A percentile compares a stretch with the other conserved stretches of the same genome.
Conservation (phyloP, 73 alveolate species). For the Paramecium biaurelia region DNA sequence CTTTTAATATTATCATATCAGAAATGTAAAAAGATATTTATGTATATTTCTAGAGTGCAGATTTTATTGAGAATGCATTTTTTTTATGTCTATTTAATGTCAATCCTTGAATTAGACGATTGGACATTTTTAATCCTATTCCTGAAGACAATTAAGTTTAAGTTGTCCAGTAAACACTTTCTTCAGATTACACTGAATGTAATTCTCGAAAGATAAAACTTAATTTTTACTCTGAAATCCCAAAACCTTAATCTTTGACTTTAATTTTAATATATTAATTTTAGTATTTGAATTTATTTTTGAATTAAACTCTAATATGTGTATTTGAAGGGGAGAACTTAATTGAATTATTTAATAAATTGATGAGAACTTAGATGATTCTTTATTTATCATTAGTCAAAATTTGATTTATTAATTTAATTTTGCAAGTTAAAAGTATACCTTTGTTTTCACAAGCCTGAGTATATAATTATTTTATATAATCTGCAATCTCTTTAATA, state of each 20-base stretch:
- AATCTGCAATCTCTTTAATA: background rate
- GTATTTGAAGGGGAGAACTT: background rate
- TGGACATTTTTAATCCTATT: background rate
- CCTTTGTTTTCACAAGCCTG: background rate
- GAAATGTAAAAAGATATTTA: background rate
- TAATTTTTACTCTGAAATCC: background rate
- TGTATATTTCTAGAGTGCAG: background rate
- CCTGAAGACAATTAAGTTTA: background rate
- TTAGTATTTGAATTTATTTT: background rate
- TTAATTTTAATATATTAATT: background rate
- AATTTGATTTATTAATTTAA: background rate
- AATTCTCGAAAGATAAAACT: background rate
- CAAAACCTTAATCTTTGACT: slow-evolving; percentile 36
- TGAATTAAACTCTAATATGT: background rate
- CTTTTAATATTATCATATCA: background rate
- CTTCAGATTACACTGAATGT: background rate
- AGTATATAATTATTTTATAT: background rate
- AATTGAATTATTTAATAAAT: slow-evolving; percentile 5
- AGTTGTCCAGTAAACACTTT: background rate
- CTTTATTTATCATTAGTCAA: background rate
- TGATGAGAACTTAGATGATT: background rate
- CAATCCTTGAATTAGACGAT: background rate
- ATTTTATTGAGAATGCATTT: background rate
- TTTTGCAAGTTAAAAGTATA: background rate
- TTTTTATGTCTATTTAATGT: background rate